Percentiles rank a stretch among this genome's conserved stretches.
phyloP scores from a whole-genome alignment of 257 asterid genomes.

The Osmanthus fragrans region DNA sequence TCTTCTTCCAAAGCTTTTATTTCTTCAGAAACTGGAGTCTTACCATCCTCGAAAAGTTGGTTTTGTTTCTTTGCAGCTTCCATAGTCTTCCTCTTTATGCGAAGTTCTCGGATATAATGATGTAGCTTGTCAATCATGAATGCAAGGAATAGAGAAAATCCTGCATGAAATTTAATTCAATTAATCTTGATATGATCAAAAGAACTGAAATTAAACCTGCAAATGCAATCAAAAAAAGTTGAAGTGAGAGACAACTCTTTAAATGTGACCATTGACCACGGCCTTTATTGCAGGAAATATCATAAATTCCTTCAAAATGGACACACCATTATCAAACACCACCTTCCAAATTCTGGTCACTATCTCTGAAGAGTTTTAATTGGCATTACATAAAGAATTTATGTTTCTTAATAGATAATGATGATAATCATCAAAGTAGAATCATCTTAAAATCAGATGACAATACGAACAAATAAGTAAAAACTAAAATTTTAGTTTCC shows the following conservation, averaged over 20 bases:
- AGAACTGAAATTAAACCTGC: background rate
- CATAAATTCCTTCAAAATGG: background rate
- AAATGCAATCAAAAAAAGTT: too few relatives aligned
- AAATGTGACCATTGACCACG: background rate
- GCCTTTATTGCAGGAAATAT: background rate
- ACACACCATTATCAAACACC: background rate
- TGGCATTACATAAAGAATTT: background rate
- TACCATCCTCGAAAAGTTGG: background rate
- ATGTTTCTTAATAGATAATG: background rate
- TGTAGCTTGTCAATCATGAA: conserved; percentile 6
- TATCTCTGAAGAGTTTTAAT: background rate
- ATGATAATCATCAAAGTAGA: background rate
- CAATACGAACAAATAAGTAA: background rate
- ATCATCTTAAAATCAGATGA: background rate
- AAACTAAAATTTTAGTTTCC: too few relatives aligned
- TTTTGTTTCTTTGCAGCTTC: conserved; percentile 4
- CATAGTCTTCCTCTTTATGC: background rate
- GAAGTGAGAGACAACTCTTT: background rate
- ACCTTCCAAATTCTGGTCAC: too few relatives aligned
- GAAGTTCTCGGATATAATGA: conserved; percentile 7
- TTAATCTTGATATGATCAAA: too few relatives aligned
- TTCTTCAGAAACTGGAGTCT: background rate
- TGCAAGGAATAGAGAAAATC: conserved; percentile 11
- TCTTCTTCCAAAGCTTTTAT: conserved; percentile 2
- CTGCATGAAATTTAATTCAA: background rate